Conservation (phyloP, 2,329 filamentous ascomycete species). For the Trichophyton benhamiae region DNA sequence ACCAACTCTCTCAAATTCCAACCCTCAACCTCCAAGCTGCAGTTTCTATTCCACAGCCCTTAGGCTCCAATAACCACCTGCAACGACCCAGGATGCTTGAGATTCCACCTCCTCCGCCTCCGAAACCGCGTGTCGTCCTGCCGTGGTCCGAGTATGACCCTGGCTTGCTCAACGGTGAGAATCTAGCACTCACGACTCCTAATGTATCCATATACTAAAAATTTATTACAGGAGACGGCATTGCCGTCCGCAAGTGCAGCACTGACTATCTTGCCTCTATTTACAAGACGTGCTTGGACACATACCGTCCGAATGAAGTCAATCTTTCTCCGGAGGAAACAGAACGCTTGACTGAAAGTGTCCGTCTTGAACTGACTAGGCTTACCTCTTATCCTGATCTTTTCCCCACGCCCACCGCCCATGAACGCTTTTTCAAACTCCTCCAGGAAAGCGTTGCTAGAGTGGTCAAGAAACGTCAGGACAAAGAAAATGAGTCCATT, state of each 20-base stretch:
- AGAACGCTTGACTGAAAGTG: neutral
- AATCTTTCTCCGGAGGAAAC: neutral
- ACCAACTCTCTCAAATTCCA: neutral
- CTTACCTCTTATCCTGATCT: constrained; percentile 6
- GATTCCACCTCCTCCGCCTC: neutral
- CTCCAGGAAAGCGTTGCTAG: neutral
- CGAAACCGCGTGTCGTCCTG: neutral
- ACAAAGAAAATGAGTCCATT: neutral
- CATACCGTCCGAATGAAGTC: neutral
- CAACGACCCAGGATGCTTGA: too few relatives aligned
- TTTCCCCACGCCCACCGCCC: constrained; percentile 4
- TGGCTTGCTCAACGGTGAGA: constrained; percentile 7
- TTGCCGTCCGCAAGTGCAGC: constrained; percentile 8
- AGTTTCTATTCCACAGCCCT: neutral
- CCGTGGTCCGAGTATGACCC: constrained; percentile 7
- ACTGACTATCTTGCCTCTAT: constrained; percentile 7
- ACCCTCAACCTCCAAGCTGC: neutral
- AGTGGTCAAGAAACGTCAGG: neutral
- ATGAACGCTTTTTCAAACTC: constrained; percentile 1
- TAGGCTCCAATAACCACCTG: neutral
- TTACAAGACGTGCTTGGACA: constrained; percentile 5
- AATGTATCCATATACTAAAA: neutral
- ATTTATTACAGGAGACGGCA: neutral
- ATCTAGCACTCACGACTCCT: neutral
- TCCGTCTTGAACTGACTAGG: constrained; percentile 3